These are phyloP conservation scores for Fusarium nanum DNA, from an alignment of 2,329 filamentous ascomycete species.

Conservation along the genomic window DNA sequence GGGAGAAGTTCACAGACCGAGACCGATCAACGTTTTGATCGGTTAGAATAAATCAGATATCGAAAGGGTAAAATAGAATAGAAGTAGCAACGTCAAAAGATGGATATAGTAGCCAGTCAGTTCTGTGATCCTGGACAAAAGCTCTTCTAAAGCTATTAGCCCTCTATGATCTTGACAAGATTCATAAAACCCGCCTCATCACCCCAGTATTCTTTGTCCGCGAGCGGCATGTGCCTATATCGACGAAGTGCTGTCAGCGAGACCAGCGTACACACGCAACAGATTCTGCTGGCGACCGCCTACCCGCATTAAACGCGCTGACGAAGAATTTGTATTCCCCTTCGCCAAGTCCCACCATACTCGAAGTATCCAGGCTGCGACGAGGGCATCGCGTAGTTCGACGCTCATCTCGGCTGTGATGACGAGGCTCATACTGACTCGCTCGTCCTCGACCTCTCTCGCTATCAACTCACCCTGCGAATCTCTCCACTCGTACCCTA, in stretches of 20 bases:
- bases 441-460: constrained; percentile 47
- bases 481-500: constrained; percentile 52
- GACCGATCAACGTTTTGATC: not conserved
- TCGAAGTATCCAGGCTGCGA: constrained; percentile 52
- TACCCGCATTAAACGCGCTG: constrained; percentile 34
- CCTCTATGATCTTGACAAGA: not conserved
- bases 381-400: constrained; percentile 50
- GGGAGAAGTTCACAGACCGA: not conserved
- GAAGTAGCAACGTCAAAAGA: not conserved
- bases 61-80: not conserved
- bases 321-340: constrained; percentile 47
- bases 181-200: constrained; percentile 1
- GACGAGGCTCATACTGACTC: constrained; percentile 47
- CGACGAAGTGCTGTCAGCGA: constrained; percentile 18
- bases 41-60: not conserved
- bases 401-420: constrained; percentile 48
- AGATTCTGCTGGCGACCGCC: constrained; percentile 1
- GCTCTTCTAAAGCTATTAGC: not conserved
- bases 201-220: constrained; percentile 12
- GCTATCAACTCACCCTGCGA: constrained; percentile 46
- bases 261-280: not conserved
- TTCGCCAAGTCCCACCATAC: constrained; percentile 51
- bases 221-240: constrained; percentile 27
- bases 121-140: not conserved
- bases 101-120: not conserved